Evolutionary conservation across 2,329 filamentous ascomycete genomes (phyloP).

Genomic region (Trichoderma citrinoviride): DNA sequence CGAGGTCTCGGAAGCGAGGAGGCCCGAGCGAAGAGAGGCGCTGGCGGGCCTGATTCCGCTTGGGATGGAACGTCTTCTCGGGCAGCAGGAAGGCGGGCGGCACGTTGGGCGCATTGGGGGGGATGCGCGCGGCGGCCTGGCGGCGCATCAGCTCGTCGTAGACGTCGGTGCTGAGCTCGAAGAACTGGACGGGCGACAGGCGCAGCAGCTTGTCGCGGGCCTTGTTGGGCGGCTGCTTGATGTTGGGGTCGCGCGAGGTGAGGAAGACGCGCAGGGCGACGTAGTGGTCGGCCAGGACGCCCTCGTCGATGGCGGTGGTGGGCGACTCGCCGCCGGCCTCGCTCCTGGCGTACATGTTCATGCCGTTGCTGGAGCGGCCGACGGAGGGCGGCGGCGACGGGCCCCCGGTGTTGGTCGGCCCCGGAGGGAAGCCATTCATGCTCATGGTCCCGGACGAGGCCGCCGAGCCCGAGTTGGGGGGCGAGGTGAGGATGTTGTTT

Average conservation of each 20-base stretch:
- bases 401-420: slow-evolving; percentile 56
- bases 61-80: slow-evolving; percentile 89
- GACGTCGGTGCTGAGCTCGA: slow-evolving; percentile 95
- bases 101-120: slow-evolving; percentile 50
- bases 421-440: slow-evolving; percentile 60
- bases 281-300: slow-evolving; percentile 76
- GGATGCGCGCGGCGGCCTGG: slow-evolving; percentile 63
- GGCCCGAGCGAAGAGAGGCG: slow-evolving; percentile 87
- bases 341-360: slow-evolving; percentile 64
- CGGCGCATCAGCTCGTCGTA: slow-evolving; percentile 91
- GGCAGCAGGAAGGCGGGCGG: slow-evolving; percentile 75
- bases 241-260: slow-evolving; percentile 71
- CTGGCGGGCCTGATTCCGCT: slow-evolving; percentile 95
- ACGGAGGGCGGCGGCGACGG: slow-evolving; percentile 88
- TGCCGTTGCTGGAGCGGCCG: slow-evolving; percentile 79
- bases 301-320: slow-evolving; percentile 47
- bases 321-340: slow-evolving; percentile 63
- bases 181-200: slow-evolving; percentile 88
- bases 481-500: slow-evolving; percentile 57
- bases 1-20: slow-evolving; percentile 84
- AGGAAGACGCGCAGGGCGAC: slow-evolving; percentile 74
- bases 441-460: slow-evolving; percentile 54
- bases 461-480: slow-evolving; percentile 68
- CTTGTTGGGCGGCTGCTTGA: slow-evolving; percentile 74
- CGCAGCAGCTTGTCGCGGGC: slow-evolving; percentile 92